phyloP scores from a whole-genome alignment of 208 protist species.

The Leishmania major region DNA sequence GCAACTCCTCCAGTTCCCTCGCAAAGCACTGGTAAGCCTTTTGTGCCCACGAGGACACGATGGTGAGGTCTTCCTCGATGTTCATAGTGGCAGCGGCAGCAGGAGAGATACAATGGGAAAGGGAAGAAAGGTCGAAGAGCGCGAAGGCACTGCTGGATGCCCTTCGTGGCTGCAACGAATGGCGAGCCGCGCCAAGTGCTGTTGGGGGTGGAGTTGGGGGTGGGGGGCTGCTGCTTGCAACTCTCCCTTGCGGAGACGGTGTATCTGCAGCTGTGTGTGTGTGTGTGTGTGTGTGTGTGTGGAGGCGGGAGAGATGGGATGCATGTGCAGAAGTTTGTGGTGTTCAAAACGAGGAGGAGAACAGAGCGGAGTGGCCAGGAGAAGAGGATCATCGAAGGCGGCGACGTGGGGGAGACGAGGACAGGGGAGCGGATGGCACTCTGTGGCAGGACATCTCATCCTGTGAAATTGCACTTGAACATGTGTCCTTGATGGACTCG shows the following conservation, averaged over 20 bases:
- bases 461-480: background rate
- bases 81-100: conserved; percentile 17
- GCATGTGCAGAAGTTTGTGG: background rate
- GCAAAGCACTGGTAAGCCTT: conserved; percentile 54
- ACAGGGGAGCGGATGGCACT: background rate
- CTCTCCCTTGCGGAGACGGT: conserved; percentile 1
- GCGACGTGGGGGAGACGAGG: background rate
- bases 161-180: background rate
- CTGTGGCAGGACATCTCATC: background rate
- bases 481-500: background rate
- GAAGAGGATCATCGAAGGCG: background rate
- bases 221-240: background rate
- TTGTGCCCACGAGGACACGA: conserved; percentile 62
- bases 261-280: background rate
- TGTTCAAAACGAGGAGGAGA: background rate
- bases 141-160: background rate
- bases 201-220: background rate
- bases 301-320: too few species aligned
- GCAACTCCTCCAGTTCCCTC: conserved; percentile 62
- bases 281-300: conserved; percentile 3
- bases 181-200: background rate
- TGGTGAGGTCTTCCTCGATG: conserved; percentile 45
- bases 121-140: background rate
- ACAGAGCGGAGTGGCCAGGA: background rate
- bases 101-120: conserved; percentile 1